Conservation (phyloP, 2,329 filamentous ascomycete species). For the Plectosphaerella cucumerina region DNA sequence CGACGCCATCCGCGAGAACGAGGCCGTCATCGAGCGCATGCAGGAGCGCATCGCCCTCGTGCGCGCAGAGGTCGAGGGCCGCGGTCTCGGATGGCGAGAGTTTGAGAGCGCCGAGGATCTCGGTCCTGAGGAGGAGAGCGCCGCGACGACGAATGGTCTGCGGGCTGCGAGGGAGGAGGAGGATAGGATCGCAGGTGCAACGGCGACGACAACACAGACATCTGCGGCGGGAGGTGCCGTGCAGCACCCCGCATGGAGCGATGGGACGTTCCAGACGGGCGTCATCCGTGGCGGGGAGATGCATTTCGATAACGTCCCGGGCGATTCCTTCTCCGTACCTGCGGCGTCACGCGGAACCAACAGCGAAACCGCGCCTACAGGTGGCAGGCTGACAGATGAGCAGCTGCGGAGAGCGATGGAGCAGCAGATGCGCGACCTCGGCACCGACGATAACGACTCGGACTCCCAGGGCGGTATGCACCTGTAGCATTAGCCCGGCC, state of each 20-base stretch:
- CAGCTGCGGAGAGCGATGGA: constrained; percentile 53
- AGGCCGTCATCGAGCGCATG: constrained; percentile 64
- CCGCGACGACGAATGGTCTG: constrained; percentile 12
- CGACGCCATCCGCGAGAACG: constrained; percentile 71
- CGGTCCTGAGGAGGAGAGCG: constrained; percentile 1
- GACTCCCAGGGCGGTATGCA: constrained; percentile 54
- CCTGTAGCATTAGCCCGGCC: too few relatives aligned
- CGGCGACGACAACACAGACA: neutral
- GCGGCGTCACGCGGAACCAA: neutral
- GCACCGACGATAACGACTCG: constrained; percentile 34
- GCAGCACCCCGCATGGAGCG: constrained; percentile 48
- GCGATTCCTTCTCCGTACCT: neutral
- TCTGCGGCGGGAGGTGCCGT: neutral
- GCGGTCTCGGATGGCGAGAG: constrained; percentile 54
- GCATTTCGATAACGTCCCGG: constrained; percentile 31
- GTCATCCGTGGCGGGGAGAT: constrained; percentile 48
- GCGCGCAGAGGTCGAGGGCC: constrained; percentile 57
- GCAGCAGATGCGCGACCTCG: constrained; percentile 45
- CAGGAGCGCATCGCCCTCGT: constrained; percentile 60
- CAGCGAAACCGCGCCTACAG: constrained; percentile 14
- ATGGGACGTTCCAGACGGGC: constrained; percentile 61
- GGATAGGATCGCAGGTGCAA: constrained; percentile 4
- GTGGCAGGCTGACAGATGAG: constrained; percentile 53
- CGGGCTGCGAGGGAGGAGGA: constrained; percentile 7
- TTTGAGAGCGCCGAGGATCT: constrained; percentile 35